A percentile compares a stretch with the other conserved stretches of the same genome.
These are phyloP conservation scores for Lactifluus hygrophoroides DNA, from an alignment of 768 basidiomycete species.

Conservation along the genomic window DNA sequence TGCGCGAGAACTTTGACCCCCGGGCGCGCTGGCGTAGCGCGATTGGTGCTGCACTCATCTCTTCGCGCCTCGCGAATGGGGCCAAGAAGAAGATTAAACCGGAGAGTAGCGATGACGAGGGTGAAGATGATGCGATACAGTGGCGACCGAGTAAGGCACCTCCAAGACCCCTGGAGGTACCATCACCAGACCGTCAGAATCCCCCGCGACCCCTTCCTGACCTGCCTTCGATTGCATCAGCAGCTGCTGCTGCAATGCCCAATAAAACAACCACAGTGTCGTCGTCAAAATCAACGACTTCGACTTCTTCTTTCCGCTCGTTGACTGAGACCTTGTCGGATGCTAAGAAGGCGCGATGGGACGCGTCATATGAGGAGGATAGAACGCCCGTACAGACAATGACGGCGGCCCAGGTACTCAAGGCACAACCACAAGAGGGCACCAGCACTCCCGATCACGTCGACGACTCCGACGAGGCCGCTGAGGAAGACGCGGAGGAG, in stretches of 20 bases:
- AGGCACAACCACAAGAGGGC: too few species aligned
- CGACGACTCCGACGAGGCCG: background rate
- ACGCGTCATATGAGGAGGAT: background rate
- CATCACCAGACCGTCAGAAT: background rate
- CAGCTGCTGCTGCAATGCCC: background rate
- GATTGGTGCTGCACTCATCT: constrained; percentile 42
- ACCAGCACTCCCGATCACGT: background rate
- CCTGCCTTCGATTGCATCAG: background rate
- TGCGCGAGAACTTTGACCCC: constrained; percentile 79
- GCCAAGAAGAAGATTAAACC: background rate
- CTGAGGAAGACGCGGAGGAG: background rate
- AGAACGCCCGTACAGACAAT: background rate
- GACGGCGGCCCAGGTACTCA: background rate
- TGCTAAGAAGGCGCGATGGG: background rate
- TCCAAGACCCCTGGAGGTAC: background rate
- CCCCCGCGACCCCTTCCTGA: background rate
- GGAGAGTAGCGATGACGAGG: background rate
- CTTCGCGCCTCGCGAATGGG: background rate
- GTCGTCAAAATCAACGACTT: background rate
- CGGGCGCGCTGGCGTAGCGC: constrained; percentile 65
- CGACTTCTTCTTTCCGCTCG: background rate
- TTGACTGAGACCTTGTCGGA: background rate
- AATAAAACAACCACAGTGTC: background rate
- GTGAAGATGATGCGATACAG: background rate
- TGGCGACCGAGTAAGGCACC: background rate